Conservation (phyloP, 140 eudicot species). For the Ambrosia hybrid region DNA sequence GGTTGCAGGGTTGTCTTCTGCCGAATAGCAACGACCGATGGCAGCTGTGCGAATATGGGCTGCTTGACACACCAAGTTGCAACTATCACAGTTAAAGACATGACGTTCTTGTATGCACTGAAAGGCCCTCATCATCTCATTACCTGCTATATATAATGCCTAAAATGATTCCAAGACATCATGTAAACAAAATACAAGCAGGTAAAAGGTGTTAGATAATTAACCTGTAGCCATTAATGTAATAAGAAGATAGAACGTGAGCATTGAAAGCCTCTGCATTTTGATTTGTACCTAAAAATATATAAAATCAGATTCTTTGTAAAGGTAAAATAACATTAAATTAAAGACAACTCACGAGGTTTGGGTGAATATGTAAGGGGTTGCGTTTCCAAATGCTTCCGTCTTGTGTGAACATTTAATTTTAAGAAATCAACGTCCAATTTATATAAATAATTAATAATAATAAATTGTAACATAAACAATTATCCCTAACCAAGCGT, state of each 20-base stretch:
- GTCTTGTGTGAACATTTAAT: background rate
- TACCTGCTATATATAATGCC: conserved; percentile 14
- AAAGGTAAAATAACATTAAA: conserved; percentile 7
- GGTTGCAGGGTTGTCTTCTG: conserved; percentile 15
- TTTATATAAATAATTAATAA: too few species aligned
- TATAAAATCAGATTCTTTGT: background rate
- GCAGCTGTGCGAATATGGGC: conserved; percentile 22
- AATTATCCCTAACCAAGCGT: too few species aligned
- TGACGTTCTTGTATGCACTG: conserved; percentile 37
- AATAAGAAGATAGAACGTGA: conserved; percentile 18
- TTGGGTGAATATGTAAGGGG: conserved; percentile 3
- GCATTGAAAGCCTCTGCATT: conserved; percentile 26
- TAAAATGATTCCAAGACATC: background rate
- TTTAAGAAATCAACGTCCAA: background rate
- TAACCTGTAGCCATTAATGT: conserved; percentile 23
- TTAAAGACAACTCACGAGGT: background rate
- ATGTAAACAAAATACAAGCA: background rate
- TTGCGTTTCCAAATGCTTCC: background rate
- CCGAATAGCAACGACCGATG: conserved; percentile 38
- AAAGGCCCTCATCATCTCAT: conserved; percentile 11
- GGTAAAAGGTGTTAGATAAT: background rate
- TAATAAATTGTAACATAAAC: too few species aligned
- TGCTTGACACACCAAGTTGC: conserved; percentile 34
- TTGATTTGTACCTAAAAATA: background rate
- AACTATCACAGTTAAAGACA: conserved; percentile 23